Evolutionary conservation across 345 rosid genomes (phyloP).

Genomic region (Eucalyptus rudis): DNA sequence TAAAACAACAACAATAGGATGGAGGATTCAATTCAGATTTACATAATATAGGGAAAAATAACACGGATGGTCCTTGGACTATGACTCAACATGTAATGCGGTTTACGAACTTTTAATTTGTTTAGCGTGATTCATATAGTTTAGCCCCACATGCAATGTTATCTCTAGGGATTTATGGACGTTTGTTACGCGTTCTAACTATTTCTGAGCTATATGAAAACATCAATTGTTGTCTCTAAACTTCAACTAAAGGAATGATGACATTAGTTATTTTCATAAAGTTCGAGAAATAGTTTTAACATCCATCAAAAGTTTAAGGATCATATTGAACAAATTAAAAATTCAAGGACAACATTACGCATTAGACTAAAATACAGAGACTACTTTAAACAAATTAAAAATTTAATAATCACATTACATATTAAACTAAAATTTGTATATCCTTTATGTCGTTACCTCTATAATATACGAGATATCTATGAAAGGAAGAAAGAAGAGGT

Average conservation of each 20-base stretch:
- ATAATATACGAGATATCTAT: neutral
- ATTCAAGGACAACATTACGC: rapidly evolving
- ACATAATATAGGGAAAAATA: too few species aligned
- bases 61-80: rapidly evolving
- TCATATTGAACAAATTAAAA: rapidly evolving
- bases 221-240: neutral
- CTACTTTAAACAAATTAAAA: too few species aligned
- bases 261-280: neutral
- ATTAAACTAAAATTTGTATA: too few species aligned
- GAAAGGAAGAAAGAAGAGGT: neutral
- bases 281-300: rapidly evolving
- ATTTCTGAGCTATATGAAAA: too few species aligned
- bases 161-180: rapidly evolving
- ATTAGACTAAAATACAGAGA: too few species aligned
- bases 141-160: too few species aligned
- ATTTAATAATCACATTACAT: too few species aligned
- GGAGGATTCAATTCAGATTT: neutral
- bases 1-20: neutral
- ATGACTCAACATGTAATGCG: rapidly evolving
- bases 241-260: neutral
- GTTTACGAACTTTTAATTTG: too few species aligned
- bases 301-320: too few species aligned
- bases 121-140: too few species aligned
- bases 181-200: rapidly evolving
- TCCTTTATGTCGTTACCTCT: too few species aligned